phyloP scores from a whole-genome alignment of 371 early-diverging fungal genomes.

The Mortierella sp. region DNA sequence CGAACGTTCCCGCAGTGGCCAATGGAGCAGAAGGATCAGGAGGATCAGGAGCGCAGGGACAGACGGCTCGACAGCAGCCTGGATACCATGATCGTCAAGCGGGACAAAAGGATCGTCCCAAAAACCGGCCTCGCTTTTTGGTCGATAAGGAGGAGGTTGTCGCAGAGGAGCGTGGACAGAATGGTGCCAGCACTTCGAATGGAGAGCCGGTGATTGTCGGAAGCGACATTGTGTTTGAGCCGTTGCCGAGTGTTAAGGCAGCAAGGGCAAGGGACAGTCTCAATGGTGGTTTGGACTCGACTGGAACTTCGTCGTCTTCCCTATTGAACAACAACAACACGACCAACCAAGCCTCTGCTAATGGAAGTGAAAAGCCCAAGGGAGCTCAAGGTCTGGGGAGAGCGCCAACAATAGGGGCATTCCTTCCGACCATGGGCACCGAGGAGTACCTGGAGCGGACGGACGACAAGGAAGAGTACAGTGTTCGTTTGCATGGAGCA shows the following conservation, averaged over 20 bases:
- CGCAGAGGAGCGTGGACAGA: conserved; percentile 10
- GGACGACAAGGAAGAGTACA: conserved; percentile 57
- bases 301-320: background rate
- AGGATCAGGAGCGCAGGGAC: background rate
- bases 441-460: conserved; percentile 56
- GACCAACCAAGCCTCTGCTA: background rate
- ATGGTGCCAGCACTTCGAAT: background rate
- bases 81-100: conserved; percentile 25
- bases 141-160: conserved; percentile 16
- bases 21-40: background rate
- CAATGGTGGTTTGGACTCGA: background rate
- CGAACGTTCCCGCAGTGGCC: background rate
- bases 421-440: conserved; percentile 51
- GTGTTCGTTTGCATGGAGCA: conserved; percentile 34
- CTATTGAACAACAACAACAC: background rate
- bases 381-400: background rate
- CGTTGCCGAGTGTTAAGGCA: conserved; percentile 51
- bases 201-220: conserved; percentile 49
- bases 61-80: background rate
- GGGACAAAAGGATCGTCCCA: conserved; percentile 27
- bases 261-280: conserved; percentile 1
- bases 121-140: conserved; percentile 17
- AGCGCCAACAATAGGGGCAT: conserved; percentile 61
- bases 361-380: background rate
- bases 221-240: conserved; percentile 54